Base-by-base conservation (phyloP, 495 filamentous ascomycete species). In the Stereocaulon alpinum region DNA sequence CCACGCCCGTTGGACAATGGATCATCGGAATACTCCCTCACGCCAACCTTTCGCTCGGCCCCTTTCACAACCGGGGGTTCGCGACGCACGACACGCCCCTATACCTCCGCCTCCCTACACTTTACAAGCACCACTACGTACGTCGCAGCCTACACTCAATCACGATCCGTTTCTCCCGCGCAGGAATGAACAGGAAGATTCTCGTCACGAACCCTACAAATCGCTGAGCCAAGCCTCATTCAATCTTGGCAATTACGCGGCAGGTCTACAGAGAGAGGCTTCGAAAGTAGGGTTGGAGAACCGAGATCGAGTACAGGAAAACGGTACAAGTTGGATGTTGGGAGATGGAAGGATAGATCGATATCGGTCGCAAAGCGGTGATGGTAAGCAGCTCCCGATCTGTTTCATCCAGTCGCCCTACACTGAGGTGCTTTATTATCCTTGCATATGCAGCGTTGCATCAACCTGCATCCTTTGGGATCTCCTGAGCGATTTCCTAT, bases 51-150 rank as follows among this genome's bases (percentile, higher is more conserved):
- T 63, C 34, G 3, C 61, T 32, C 59, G 55, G 42, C 61, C 63
- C 2, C 63, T 53, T 0, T 62, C 66, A 3, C 63, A 60, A 40
- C 53, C 56, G 24, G 57, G 45, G 20, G 14, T 50, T 11, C 61
- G 51, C 22, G 56, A 66, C 48, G 40, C 59, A 14, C 61, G 58
- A 45, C 55, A 60, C 42, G 63, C 65, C 41, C 55, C 63, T 20
- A 56, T 61, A 43, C 63, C 63, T 34, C 61, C 63, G 18, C 61
- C 61, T 50, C 64, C 61, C 30, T 61, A 59, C 40, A 50, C 62
- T 52, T 40, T 60, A 27, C 59, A 56, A 50, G 20, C 53, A 49
- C 45, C 53, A 24, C 27, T 40, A 37, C 62, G 34, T 10, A 54
- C 37, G 24, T 22, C 47, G 4, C 58, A 53, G 5, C 45, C 45